Evolutionary conservation across 1,284 basidiomycete species (phyloP).

Genomic region (Wolfiporia cocos): DNA sequence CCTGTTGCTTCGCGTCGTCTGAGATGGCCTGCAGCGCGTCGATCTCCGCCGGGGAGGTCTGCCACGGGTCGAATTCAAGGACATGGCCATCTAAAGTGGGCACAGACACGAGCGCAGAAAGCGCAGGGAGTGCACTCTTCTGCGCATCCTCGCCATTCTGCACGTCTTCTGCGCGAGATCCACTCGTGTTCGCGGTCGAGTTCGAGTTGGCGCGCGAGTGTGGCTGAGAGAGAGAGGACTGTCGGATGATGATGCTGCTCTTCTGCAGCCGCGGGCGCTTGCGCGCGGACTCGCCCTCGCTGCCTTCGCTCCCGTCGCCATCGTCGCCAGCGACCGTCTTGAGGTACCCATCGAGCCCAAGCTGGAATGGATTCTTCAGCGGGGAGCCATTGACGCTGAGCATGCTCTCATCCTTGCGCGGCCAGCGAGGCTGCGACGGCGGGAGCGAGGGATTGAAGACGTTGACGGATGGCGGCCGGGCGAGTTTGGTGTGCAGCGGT

Average conservation of each 20-base stretch:
- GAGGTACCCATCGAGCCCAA: slow-evolving; percentile 37
- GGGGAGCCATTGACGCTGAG: slow-evolving; percentile 75
- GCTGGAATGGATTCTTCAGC: slow-evolving; percentile 63
- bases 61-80: slow-evolving; percentile 74
- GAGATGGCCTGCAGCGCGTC: slow-evolving; percentile 72
- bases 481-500: slow-evolving; percentile 18
- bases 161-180: slow-evolving; percentile 24
- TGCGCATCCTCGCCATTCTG: slow-evolving; percentile 9
- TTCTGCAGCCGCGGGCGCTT: slow-evolving; percentile 37
- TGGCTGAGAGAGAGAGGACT: slow-evolving; percentile 39
- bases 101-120: slow-evolving; percentile 45
- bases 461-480: slow-evolving; percentile 57
- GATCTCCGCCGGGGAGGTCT: slow-evolving; percentile 60
- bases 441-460: slow-evolving; percentile 65
- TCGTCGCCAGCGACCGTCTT: slow-evolving; percentile 24
- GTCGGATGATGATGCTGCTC: slow-evolving; percentile 60
- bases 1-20: slow-evolving; percentile 74
- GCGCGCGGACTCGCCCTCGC: slow-evolving; percentile 10
- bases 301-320: slow-evolving; percentile 10
- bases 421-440: slow-evolving; percentile 53
- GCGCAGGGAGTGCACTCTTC: slow-evolving; percentile 9
- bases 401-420: slow-evolving; percentile 65
- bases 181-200: slow-evolving; percentile 23
- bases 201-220: slow-evolving; percentile 48
- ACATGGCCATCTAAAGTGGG: slow-evolving; percentile 70